Evolutionary conservation across 2,329 filamentous ascomycete genomes (phyloP), one percentile per base, ranked within the genome.

Genomic region (Fusarium pseudocircinatum): DNA sequence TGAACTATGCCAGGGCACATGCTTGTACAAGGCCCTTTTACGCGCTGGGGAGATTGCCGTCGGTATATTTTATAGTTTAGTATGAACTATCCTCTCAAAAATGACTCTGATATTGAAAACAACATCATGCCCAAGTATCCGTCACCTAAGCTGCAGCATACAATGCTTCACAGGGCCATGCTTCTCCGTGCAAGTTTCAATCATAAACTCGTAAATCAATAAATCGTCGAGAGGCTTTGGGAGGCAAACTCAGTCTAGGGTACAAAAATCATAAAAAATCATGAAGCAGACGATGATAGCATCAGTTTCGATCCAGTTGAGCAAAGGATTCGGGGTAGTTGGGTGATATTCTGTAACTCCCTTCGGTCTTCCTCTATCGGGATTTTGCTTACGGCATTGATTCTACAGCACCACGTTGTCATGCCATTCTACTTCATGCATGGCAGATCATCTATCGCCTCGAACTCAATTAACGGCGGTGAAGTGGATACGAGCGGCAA

Each of bases 21-120:
- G 16, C 7, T 2, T 18, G 6, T 10, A 10, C 7, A 34, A 18
- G 16, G 20, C 0, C 15, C 1, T 14, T 11, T 0, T 4, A 3
- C 34, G 34, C 16, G 16, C 34, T 18, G 34, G 3, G 0, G 7
- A 24, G 2, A 18, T 32, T 14, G 3, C 6, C 18, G 11, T 49
- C 0, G 7, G 9, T 3, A 4, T 4, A 0, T 20, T 28, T 20
- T 20, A 46, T 7, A 3, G 4, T 15, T 12, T 49, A 1, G 18
- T 20, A 28, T 46, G 7, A n/a, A 15, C 6, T 10, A 28, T 12
- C 7, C 3, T 13, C 6, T 4, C 3, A 16, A 13, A 16, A 18
- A 4, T n/a, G 2, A n/a, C 7, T n/a, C 46, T 4, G 7, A 14
- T 18, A 18, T 32, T 10, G 28, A 49, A 6, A 32, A 18, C 4